These are phyloP conservation scores for Acanthochlamys bracteata DNA, from an alignment of 106 monocot genomes.

Conservation along the genomic window DNA sequence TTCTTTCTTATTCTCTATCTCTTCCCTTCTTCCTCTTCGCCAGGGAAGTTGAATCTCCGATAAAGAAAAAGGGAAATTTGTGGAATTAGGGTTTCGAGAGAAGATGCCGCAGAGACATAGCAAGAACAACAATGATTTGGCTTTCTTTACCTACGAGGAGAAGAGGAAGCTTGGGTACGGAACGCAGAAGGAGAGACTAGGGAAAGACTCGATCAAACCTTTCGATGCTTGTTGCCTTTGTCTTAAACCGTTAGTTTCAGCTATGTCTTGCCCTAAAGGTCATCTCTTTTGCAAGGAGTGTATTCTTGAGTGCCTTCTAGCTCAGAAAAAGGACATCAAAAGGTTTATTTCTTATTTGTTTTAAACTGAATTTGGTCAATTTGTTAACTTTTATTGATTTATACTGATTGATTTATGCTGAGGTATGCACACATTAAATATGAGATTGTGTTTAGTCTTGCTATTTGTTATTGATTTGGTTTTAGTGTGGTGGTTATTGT, in stretches of 20 bases:
- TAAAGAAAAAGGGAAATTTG: no score
- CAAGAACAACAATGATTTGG: slow-evolving; percentile 99
- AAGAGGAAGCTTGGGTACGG: slow-evolving; percentile 94
- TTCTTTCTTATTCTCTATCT: no score
- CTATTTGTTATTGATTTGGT: not conserved
- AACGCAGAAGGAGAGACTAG: slow-evolving; percentile 81
- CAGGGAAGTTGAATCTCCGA: no score
- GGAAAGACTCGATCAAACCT: slow-evolving; percentile 95
- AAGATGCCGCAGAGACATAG: slow-evolving; percentile 98
- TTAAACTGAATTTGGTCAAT: not conserved
- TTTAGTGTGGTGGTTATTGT: not conserved
- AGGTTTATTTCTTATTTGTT: slow-evolving; percentile 19
- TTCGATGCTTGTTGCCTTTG: slow-evolving; percentile 88
- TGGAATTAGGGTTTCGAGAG: no score
- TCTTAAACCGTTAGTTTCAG: slow-evolving; percentile 74
- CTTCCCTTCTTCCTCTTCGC: no score
- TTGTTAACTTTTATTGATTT: not conserved
- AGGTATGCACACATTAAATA: not conserved
- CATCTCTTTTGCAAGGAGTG: slow-evolving; percentile 97
- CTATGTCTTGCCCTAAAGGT: slow-evolving; percentile 78
- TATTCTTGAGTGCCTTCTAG: slow-evolving; percentile 88
- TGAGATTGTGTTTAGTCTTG: not conserved
- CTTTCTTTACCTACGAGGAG: slow-evolving; percentile 98
- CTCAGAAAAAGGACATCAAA: slow-evolving; percentile 95
- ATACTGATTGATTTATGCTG: not conserved